Conservation (phyloP, 805 yeast species). For the Wickerhamiella cacticola region DNA sequence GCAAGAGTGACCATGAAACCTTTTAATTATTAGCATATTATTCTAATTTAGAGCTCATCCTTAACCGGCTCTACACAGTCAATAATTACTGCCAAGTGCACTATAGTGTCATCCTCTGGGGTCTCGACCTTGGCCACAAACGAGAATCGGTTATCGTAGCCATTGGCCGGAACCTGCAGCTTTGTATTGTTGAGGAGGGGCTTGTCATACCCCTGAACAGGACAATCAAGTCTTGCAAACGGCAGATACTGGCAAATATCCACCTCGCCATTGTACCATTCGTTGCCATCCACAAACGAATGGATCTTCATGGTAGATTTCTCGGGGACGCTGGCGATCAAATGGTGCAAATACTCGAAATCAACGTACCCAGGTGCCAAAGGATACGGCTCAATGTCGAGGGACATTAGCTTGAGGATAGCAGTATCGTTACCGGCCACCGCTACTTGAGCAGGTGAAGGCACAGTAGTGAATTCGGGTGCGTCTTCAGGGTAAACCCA, state of each 20-base stretch:
- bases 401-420: constrained; percentile 18
- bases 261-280: constrained; percentile 19
- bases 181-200: constrained; percentile 15
- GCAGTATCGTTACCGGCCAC: constrained; percentile 23
- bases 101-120: constrained; percentile 19
- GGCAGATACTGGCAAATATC: constrained; percentile 24
- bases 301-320: constrained; percentile 20
- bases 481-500: constrained; percentile 16
- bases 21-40: no score
- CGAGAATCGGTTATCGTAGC: constrained; percentile 23
- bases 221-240: constrained; percentile 24
- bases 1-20: no score
- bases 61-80: constrained; percentile 13
- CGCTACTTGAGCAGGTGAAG: constrained; percentile 12
- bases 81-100: constrained; percentile 20
- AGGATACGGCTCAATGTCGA: constrained; percentile 24
- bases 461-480: constrained; percentile 16
- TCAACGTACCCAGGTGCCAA: constrained; percentile 23
- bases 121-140: constrained; percentile 23
- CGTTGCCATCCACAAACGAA: constrained; percentile 17
- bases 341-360: constrained; percentile 20
- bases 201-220: constrained; percentile 16
- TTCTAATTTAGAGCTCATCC: constrained; percentile 16
- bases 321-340: constrained; percentile 21
- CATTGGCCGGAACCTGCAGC: constrained; percentile 25